These are phyloP conservation scores for Porphyrellus sp. DNA, from an alignment of 1,284 basidiomycete species.

Conservation along the genomic window DNA sequence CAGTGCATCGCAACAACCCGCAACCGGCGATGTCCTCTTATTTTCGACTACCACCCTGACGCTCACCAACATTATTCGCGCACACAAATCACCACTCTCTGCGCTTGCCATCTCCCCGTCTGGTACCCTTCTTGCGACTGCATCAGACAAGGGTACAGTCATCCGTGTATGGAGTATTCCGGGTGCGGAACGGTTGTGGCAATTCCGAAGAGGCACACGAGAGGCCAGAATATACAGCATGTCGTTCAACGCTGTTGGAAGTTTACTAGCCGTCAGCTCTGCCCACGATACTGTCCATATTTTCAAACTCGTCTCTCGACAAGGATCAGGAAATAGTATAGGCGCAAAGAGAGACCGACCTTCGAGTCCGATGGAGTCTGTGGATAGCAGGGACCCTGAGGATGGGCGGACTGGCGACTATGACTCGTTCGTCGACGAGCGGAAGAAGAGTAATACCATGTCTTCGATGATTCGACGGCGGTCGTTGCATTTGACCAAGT, in stretches of 20 bases:
- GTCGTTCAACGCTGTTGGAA: constrained; percentile 86
- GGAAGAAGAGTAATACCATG: constrained; percentile 54
- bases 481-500: constrained; percentile 78
- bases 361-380: constrained; percentile 58
- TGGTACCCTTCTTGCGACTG: constrained; percentile 90
- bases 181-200: constrained; percentile 88
- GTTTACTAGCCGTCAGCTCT: constrained; percentile 84
- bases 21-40: constrained; percentile 83
- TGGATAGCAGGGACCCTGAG: constrained; percentile 60
- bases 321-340: constrained; percentile 18
- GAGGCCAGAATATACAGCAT: constrained; percentile 88
- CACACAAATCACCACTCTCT: constrained; percentile 93
- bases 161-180: constrained; percentile 94
- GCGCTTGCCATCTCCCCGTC: constrained; percentile 83
- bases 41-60: constrained; percentile 92
- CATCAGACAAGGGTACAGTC: constrained; percentile 95
- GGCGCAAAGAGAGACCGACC: constrained; percentile 31
- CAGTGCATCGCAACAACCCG: constrained; percentile 41
- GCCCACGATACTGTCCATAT: constrained; percentile 98
- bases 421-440: constrained; percentile 71
- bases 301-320: constrained; percentile 66
- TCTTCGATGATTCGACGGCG: constrained; percentile 67
- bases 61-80: constrained; percentile 94
- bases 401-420: constrained; percentile 62
- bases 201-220: constrained; percentile 89